A percentile compares a stretch with the other conserved stretches of the same genome.
Evolutionary conservation across 768 basidiomycete species (phyloP).

Genomic region (Arthromyces matolae): DNA sequence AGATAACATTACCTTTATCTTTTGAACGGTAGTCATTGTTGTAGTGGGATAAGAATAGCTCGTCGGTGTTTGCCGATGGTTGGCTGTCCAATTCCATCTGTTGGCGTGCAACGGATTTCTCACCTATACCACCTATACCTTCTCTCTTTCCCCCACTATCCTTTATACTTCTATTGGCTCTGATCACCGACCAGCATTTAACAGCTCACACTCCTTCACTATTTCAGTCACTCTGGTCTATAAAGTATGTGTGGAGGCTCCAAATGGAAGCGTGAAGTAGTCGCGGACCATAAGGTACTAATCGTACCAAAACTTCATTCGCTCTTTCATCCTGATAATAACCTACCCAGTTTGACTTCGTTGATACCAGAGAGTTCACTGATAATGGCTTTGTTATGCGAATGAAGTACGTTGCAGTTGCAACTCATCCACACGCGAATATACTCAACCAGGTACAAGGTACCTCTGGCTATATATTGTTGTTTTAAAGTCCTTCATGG

Average conservation of each 20-base stretch:
- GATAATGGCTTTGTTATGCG: slow-evolving; percentile 86
- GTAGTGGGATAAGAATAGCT: slow-evolving; percentile 18
- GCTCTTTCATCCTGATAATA: too few relatives aligned
- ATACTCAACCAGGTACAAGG: slow-evolving; percentile 36
- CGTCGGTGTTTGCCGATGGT: slow-evolving; percentile 36
- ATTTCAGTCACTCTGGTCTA: slow-evolving; percentile 17
- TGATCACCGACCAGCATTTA: slow-evolving; percentile 47
- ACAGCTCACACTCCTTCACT: slow-evolving; percentile 20
- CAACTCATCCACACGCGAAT: not conserved
- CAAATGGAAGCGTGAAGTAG: slow-evolving; percentile 95
- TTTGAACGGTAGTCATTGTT: slow-evolving; percentile 87
- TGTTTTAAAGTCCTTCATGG: slow-evolving; percentile 92
- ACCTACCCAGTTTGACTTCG: slow-evolving; percentile 98
- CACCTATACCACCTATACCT: slow-evolving; percentile 4
- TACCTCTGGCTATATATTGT: slow-evolving; percentile 93
- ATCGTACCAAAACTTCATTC: too few relatives aligned
- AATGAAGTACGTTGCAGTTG: slow-evolving; percentile 72
- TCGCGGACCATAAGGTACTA: slow-evolving; percentile 99
- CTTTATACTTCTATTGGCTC: slow-evolving; percentile 7
- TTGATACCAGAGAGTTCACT: slow-evolving; percentile 90
- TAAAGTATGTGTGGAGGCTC: slow-evolving; percentile 66
- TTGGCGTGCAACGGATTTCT: not conserved
- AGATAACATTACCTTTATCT: slow-evolving; percentile 62
- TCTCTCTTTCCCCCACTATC: slow-evolving; percentile 10
- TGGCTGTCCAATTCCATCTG: slow-evolving; percentile 2